Evolutionary conservation across 306 rosid genomes (phyloP), one percentile per base, ranked within the genome.

Genomic region (Prunus mongolica): DNA sequence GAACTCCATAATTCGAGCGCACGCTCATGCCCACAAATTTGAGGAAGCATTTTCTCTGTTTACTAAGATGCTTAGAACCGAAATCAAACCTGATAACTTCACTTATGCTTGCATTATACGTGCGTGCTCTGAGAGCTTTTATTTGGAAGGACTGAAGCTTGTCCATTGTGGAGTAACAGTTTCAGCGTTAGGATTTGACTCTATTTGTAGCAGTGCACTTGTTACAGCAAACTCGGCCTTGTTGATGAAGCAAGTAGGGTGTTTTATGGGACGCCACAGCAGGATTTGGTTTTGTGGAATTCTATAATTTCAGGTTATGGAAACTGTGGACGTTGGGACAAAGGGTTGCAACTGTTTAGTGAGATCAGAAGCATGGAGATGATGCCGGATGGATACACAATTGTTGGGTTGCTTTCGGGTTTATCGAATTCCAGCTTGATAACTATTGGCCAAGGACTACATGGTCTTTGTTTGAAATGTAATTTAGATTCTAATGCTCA

Each of bases 1-100:
- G 96, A 95, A 95, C 63, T 87, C 98, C 64, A 75, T 94, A 30
- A 94, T 94, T 69, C 91, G 98, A 28, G 94, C 95, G 67, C 84
- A 84, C 11, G 96, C 98, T 0, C 80, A 66, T 75, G 85, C 89
- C 71, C 76, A n/a, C 55, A 72, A 75, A 55, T 90, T 90, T 65
- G 2, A 19, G 32, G 74, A 71, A 64, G 89, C 98, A 34, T 76
- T 87, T 10, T 86, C 86, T 78, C 86, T 90, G 44, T 92, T 92
- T 84, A 30, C 65, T 12, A 71, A 65, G 67, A 90, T 89, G 97
- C 65, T 83, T 78, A 79, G 71, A 22, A 84, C 66, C 64, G 82
- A 89, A 18, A 80, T 67, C 45, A 65, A 69, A 47, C 95, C 98
- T 24, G 96, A 85, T 79, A 60, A 65, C 69, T 85, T 82, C 74